Conservation (phyloP, 2,329 filamentous ascomycete genomes). For the Aurifilum marmelostoma region DNA sequence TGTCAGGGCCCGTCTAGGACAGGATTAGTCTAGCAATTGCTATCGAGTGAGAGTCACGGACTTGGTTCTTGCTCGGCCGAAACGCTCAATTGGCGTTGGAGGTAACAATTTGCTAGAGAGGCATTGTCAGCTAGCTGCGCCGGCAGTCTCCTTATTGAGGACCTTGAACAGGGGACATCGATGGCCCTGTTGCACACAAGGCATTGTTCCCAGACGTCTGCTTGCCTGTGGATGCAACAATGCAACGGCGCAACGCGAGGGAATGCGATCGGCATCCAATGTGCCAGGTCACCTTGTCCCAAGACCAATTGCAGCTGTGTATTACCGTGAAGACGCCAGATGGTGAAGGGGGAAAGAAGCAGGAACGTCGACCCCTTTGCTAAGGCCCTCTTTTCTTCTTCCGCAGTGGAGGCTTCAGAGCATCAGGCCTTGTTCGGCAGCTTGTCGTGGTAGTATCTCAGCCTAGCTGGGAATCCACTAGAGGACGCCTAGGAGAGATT, state of each 20-base stretch:
- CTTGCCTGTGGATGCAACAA: constrained; percentile 17
- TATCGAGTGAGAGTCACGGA: not conserved
- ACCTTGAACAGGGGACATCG: not conserved
- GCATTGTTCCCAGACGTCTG: constrained; percentile 17
- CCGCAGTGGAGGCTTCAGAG: not conserved
- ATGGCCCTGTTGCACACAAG: constrained; percentile 4
- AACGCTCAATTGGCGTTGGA: not conserved
- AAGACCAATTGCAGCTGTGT: constrained; percentile 15
- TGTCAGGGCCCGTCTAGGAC: not conserved
- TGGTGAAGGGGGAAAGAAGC: not conserved
- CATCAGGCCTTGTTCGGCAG: constrained; percentile 2
- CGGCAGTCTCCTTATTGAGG: not conserved
- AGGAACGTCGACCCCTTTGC: not conserved
- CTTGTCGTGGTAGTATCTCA: constrained; percentile 19
- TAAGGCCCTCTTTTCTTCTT: not conserved
- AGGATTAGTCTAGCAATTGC: constrained; percentile 7
- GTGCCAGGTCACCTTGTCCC: constrained; percentile 6
- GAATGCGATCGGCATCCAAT: constrained; percentile 10
- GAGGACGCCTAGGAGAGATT: constrained; percentile 2
- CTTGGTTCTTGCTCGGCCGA: not conserved
- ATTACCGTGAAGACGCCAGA: not conserved
- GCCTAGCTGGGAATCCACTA: constrained; percentile 5
- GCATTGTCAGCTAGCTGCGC: not conserved
- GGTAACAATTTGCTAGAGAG: not conserved
- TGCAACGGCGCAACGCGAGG: constrained; percentile 21